A percentile compares a stretch with the other conserved stretches of the same genome.
Conservation (phyloP, 2,329 filamentous ascomycete genomes). For the Cercospora sp. region DNA sequence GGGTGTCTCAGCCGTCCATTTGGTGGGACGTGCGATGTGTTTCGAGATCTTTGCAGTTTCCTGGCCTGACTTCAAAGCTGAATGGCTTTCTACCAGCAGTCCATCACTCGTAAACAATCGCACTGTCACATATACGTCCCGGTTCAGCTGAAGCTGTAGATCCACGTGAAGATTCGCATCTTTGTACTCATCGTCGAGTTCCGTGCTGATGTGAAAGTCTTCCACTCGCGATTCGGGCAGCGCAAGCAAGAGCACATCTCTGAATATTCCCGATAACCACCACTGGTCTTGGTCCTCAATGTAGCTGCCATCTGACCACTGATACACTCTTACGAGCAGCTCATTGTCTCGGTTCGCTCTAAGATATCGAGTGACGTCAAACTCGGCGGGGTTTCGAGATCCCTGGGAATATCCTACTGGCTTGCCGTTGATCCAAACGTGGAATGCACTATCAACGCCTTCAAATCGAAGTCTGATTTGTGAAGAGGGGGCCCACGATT, state of each 20-base stretch:
- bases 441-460: conserved; percentile 69
- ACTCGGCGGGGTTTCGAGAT: conserved; percentile 67
- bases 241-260: conserved; percentile 64
- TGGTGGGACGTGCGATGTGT: conserved; percentile 54
- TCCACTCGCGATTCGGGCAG: conserved; percentile 58
- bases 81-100: not conserved
- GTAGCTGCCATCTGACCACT: conserved; percentile 67
- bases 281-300: conserved; percentile 63
- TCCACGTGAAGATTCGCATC: conserved; percentile 54
- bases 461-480: conserved; percentile 67
- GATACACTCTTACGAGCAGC: conserved; percentile 64
- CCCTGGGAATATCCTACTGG: conserved; percentile 68
- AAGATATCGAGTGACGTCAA: conserved; percentile 61
- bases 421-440: conserved; percentile 65
- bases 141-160: conserved; percentile 36
- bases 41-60: conserved; percentile 19
- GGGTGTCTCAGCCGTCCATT: conserved; percentile 70
- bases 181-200: conserved; percentile 54
- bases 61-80: conserved; percentile 8
- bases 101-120: conserved; percentile 27
- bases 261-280: conserved; percentile 67
- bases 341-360: conserved; percentile 51
- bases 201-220: conserved; percentile 58
- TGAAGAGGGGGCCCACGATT: conserved; percentile 45
- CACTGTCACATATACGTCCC: conserved; percentile 5